These are phyloP conservation scores for Heracleum sosnowskyi DNA, from an alignment of 129 eudicot genomes.

Conservation along the genomic window DNA sequence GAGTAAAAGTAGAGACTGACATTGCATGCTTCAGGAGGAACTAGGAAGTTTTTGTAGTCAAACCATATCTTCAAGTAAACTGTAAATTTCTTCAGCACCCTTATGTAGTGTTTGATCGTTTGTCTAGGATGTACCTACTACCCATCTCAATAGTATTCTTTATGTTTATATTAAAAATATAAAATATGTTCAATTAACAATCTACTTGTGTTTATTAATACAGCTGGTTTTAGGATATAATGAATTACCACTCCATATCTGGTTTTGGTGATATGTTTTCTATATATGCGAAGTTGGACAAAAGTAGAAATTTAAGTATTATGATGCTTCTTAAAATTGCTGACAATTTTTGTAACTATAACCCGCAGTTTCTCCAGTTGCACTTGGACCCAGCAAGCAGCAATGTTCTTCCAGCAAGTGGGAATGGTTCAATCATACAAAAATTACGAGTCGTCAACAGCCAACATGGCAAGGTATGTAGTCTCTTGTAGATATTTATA, in stretches of 20 bases:
- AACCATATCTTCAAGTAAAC: not conserved
- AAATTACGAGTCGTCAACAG: conserved; percentile 71
- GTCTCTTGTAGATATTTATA: not conserved
- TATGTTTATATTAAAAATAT: not conserved
- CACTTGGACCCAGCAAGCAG: conserved; percentile 92
- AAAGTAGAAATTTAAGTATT: not conserved
- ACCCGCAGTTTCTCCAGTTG: conserved; percentile 84
- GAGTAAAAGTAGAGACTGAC: not conserved
- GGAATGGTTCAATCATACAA: conserved; percentile 65
- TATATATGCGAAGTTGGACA: not conserved
- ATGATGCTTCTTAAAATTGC: not conserved
- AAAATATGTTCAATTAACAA: not conserved
- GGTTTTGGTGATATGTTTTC: not conserved
- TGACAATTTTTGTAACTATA: conserved; percentile 10
- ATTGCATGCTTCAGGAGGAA: not conserved
- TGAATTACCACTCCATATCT: not conserved
- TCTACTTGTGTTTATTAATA: not conserved
- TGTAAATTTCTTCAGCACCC: not conserved
- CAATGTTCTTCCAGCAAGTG: conserved; percentile 61
- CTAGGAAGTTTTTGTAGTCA: not conserved
- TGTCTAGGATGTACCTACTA: not conserved
- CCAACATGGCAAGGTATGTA: conserved; percentile 89
- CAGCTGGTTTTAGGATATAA: not conserved
- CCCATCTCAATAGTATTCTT: not conserved
- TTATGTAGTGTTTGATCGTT: not conserved